Base-by-base conservation (phyloP, 1,284 basidiomycete genomes). In the Fistulina hepatica region DNA sequence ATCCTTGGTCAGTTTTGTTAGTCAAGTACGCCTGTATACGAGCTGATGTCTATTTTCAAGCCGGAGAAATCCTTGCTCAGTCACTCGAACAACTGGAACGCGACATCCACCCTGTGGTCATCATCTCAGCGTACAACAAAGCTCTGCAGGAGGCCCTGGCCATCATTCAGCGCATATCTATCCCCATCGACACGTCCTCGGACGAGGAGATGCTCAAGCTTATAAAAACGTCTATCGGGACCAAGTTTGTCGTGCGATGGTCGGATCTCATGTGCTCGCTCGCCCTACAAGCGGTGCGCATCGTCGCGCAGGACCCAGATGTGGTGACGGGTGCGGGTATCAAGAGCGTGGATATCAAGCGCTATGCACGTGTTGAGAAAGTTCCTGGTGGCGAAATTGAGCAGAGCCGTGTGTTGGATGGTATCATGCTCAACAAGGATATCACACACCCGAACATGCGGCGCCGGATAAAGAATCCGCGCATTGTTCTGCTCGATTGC, bases 221-320 rank as follows among this genome's bases (percentile, higher is more conserved):
- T 52, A 97, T 98, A 73, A 97, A 97, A 65, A 95, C 90, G 0
- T 94, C 91, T 34, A 97, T 98, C 60, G 94, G 94, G n/a, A 98
- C 95, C 41, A 98, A 98, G 61, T 97, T 98, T 53, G 90, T 93
- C 49, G 81, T 80, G 26, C 77, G 94, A 34, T 98, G 94, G 94
- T 88, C 86, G 1, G 91, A 95, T 52, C 79, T 97, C 47, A 98
- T 98, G 94, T 98, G 94, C 65, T 75, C 69, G 45, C 81, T 98
- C 36, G 95, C 95, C 0, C 69, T 98, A 21, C 76, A 94, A 48
- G 93, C 94, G 1, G 89, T 97, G 2, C 78, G 84, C 25, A 92
- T 81, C 2, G 91, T 97, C 35, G 71, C 72, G 1, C 63, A 71
- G 32, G 77, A 80, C 25, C 28, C 9, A 19, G 28, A 31, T 10